Conservation (phyloP, 2,329 filamentous ascomycete species). For the Macrophomina tecta region DNA sequence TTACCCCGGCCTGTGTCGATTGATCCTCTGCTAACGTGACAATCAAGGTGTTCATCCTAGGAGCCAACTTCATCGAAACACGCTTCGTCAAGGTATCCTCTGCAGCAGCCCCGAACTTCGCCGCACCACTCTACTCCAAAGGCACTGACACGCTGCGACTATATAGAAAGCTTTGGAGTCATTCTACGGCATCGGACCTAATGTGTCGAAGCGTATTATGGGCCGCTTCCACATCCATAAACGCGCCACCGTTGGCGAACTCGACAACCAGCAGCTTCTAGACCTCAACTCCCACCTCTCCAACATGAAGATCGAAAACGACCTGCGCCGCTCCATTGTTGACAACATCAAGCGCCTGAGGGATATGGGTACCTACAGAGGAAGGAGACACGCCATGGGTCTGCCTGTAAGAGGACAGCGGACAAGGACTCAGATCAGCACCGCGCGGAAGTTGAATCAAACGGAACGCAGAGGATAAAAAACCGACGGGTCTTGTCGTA, state of each 20-base stretch:
- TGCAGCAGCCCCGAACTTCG: slow-evolving; percentile 25
- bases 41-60: slow-evolving; percentile 79
- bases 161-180: slow-evolving; percentile 73
- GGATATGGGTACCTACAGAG: slow-evolving; percentile 89
- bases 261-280: slow-evolving; percentile 78
- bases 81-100: slow-evolving; percentile 78
- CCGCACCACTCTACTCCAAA: slow-evolving; percentile 8
- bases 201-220: slow-evolving; percentile 75
- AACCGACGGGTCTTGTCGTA: background rate
- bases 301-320: slow-evolving; percentile 92
- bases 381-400: slow-evolving; percentile 88
- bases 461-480: slow-evolving; percentile 57
- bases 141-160: slow-evolving; percentile 2
- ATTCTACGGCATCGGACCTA: slow-evolving; percentile 84
- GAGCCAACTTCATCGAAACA: slow-evolving; percentile 82
- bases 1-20: background rate
- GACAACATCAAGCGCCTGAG: slow-evolving; percentile 87
- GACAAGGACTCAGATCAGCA: slow-evolving; percentile 77
- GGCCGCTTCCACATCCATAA: slow-evolving; percentile 89
- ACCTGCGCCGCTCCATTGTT: slow-evolving; percentile 75
- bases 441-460: slow-evolving; percentile 64
- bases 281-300: slow-evolving; percentile 85
- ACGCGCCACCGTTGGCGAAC: slow-evolving; percentile 74
- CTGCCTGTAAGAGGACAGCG: slow-evolving; percentile 89
- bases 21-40: background rate